These are phyloP conservation scores for Tolypocladium ophioglossoides DNA, from an alignment of 2,329 filamentous ascomycete genomes.

Conservation along the genomic window DNA sequence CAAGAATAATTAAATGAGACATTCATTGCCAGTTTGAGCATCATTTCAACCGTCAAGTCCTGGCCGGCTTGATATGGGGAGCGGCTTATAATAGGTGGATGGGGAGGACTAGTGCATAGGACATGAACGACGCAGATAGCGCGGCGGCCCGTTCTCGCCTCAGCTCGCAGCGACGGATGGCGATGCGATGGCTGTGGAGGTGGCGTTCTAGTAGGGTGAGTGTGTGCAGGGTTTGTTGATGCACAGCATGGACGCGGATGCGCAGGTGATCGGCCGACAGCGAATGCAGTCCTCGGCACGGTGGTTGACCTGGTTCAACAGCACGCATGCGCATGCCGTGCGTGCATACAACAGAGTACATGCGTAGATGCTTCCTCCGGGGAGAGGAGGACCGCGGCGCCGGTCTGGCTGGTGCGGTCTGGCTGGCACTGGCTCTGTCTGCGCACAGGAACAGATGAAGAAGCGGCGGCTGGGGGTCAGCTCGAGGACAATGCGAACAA, in stretches of 20 bases:
- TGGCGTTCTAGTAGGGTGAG: neutral
- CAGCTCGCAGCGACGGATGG: neutral
- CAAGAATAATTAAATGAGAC: neutral
- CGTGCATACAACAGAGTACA: neutral
- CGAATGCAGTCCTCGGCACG: slow-evolving; percentile 1
- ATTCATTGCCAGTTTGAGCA: neutral
- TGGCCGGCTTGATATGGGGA: too few species aligned
- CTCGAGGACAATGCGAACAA: neutral
- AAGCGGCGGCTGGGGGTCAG: too few species aligned
- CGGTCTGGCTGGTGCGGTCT: neutral
- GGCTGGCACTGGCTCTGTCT: too few species aligned
- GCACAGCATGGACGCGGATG: slow-evolving; percentile 1
- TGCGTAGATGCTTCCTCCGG: neutral
- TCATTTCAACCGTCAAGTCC: neutral
- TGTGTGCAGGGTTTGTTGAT: neutral
- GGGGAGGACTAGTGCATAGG: neutral
- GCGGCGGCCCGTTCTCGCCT: neutral
- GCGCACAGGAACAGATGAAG: neutral
- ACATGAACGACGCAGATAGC: neutral
- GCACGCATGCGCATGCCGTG: neutral
- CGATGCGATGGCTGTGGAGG: neutral
- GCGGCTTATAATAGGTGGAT: too few species aligned
- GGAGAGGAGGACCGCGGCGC: neutral
- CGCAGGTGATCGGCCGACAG: slow-evolving; percentile 3
- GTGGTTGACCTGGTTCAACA: neutral